Percentiles rank a stretch among this genome's conserved stretches.
Evolutionary conservation across 495 filamentous ascomycete species (phyloP).

Genomic region (Hyaloscypha bicolor): DNA sequence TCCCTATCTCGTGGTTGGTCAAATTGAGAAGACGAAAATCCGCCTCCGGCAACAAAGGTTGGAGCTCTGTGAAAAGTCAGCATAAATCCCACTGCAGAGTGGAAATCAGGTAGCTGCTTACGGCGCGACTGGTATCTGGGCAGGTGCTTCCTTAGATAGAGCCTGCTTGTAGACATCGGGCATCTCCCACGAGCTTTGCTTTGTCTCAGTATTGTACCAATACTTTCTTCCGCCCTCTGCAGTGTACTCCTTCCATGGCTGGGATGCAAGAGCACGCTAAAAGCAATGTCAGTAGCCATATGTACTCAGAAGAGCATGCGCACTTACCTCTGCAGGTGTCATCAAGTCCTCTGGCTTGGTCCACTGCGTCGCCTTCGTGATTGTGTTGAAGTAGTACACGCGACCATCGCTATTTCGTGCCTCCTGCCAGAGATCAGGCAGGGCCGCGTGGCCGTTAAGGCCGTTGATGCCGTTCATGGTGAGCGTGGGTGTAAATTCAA

Average conservation of each 20-base stretch:
- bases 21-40: constrained; percentile 47
- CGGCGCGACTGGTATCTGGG: constrained; percentile 51
- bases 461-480: constrained; percentile 68
- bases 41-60: constrained; percentile 68
- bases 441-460: constrained; percentile 54
- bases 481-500: constrained; percentile 16
- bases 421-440: constrained; percentile 73
- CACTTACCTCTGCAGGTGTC: constrained; percentile 78
- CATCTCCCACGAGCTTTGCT: constrained; percentile 94
- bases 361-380: constrained; percentile 92
- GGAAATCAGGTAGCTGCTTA: constrained; percentile 47
- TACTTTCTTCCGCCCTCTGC: constrained; percentile 86
- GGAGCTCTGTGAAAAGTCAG: constrained; percentile 47
- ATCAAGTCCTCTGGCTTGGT: constrained; percentile 88
- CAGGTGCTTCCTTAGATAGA: constrained; percentile 56
- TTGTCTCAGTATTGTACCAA: constrained; percentile 90
- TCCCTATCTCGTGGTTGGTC: constrained; percentile 40
- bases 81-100: not conserved
- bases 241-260: constrained; percentile 93
- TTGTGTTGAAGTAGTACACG: constrained; percentile 89
- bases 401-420: constrained; percentile 81
- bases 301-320: not conserved
- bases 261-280: constrained; percentile 77
- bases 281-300: constrained; percentile 18
- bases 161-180: constrained; percentile 80